These are phyloP conservation scores for Lumnitzera littorea DNA, from an alignment of 345 rosid genomes.

Conservation along the genomic window DNA sequence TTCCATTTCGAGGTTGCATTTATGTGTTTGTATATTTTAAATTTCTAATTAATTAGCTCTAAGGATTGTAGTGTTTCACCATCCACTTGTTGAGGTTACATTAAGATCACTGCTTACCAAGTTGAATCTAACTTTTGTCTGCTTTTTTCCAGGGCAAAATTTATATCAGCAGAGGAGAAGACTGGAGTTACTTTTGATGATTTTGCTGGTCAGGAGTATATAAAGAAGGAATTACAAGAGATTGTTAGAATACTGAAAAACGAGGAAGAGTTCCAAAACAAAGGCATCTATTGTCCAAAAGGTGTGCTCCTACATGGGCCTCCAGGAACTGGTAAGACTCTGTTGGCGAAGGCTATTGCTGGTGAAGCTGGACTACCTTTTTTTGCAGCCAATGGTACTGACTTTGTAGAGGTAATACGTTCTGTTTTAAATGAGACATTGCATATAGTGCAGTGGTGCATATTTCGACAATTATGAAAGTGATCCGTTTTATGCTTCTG, in stretches of 20 bases:
- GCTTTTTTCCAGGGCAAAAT: conserved; percentile 57
- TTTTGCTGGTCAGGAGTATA: conserved; percentile 98
- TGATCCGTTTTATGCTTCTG: neutral
- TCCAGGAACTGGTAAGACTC: conserved; percentile 96
- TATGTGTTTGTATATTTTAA: too few relatives aligned
- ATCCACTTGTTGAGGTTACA: too few relatives aligned
- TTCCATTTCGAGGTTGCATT: too few relatives aligned
- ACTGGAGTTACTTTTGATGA: conserved; percentile 94
- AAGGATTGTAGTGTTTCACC: too few relatives aligned
- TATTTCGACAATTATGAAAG: neutral
- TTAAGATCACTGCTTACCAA: too few relatives aligned
- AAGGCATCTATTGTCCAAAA: conserved; percentile 94
- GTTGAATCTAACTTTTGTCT: conserved; percentile 3
- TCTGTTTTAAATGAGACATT: neutral
- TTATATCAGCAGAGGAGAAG: conserved; percentile 91
- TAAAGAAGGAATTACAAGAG: conserved; percentile 84
- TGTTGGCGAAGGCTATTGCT: conserved; percentile 96
- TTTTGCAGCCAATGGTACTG: conserved; percentile 95
- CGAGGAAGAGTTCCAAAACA: conserved; percentile 85
- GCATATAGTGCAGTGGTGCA: neutral
- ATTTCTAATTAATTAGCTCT: too few relatives aligned
- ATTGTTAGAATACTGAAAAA: conserved; percentile 82
- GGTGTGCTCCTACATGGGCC: conserved; percentile 98
- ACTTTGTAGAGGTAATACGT: conserved; percentile 78
- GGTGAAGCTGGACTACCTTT: conserved; percentile 99